Conservation (phyloP, 768 basidiomycete species). For the Inosperma sp. region DNA sequence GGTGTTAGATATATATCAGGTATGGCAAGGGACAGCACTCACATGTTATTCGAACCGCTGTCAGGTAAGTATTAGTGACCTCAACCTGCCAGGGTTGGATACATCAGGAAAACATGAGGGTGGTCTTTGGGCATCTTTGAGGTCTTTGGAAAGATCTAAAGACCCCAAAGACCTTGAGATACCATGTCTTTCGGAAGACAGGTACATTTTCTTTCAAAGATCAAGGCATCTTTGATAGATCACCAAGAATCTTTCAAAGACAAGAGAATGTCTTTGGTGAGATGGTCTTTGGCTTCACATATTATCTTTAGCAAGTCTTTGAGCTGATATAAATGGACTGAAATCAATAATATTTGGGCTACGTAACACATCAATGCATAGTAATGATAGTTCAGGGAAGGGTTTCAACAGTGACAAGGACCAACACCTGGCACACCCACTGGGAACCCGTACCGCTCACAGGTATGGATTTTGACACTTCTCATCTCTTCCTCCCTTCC, state of each 20-base stretch:
- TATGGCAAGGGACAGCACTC: no score
- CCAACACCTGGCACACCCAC: no score
- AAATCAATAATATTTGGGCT: conserved; percentile 1
- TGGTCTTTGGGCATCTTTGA: conserved; percentile 8
- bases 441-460: no score
- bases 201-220: background rate
- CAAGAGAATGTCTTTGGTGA: background rate
- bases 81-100: no score
- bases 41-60: no score
- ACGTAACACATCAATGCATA: no score
- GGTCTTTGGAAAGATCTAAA: conserved; percentile 6
- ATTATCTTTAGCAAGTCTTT: background rate
- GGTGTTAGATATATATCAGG: no score
- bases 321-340: background rate
- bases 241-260: background rate
- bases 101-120: conserved; percentile 9
- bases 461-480: no score
- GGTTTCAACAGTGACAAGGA: no score
- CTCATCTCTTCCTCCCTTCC: no score
- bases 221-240: conserved; percentile 1
- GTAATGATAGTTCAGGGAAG: no score
- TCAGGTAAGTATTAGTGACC: no score
- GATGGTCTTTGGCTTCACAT: conserved; percentile 1
- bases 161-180: conserved; percentile 6
- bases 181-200: background rate